These are phyloP conservation scores for Trichosanthes cucumerina DNA, from an alignment of 306 rosid genomes.

Conservation along the genomic window DNA sequence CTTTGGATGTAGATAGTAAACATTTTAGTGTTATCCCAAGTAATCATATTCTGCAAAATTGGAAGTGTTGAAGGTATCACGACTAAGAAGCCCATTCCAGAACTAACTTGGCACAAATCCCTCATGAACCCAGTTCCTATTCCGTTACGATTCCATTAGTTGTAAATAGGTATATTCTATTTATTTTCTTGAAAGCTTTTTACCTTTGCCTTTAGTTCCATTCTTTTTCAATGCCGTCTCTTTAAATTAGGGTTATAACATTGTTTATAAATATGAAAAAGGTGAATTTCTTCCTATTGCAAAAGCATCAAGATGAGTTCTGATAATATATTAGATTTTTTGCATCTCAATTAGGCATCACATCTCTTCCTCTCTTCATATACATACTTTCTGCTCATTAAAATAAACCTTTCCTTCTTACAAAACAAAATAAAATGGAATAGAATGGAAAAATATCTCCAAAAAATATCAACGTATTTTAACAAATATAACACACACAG, in stretches of 20 bases:
- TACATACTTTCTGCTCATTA: neutral
- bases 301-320: neutral
- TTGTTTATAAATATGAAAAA: neutral
- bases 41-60: too few species aligned
- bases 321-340: neutral
- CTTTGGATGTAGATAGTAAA: neutral
- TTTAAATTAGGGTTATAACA: neutral
- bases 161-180: neutral
- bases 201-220: neutral
- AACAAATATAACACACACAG: neutral
- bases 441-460: neutral
- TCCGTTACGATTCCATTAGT: neutral
- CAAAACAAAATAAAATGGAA: neutral
- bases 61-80: neutral
- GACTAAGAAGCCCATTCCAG: neutral
- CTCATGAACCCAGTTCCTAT: neutral
- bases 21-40: neutral
- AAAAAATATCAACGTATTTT: neutral
- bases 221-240: neutral
- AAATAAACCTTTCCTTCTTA: neutral
- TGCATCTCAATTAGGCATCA: neutral
- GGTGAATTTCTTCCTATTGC: neutral
- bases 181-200: neutral
- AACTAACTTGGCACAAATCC: neutral
- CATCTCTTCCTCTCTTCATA: neutral